Base-by-base conservation (phyloP, 2,329 filamentous ascomycete species). In the Clonostachys rhizophaga region DNA sequence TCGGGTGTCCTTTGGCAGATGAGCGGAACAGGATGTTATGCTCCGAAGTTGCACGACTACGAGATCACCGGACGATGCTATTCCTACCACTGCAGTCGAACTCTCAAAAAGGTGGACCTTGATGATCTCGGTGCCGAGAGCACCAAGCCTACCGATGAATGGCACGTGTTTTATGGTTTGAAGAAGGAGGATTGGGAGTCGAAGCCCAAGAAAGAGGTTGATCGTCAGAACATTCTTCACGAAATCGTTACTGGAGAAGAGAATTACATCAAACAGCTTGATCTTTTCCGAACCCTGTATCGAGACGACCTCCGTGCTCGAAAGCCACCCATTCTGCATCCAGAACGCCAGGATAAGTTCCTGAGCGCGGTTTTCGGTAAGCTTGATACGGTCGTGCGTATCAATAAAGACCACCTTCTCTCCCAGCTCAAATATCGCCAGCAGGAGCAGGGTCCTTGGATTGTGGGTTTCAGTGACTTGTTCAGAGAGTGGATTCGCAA, bases 401-500 rank as follows among this genome's bases (percentile, higher is more conserved):
- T 91, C 56, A 97, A 97, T 66, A 94, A 95, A 64, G 91, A 96
- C 52, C 86, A 94, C 63, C 78, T 99, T 17, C 72, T 99, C 20
- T 87, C 92, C 3, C 92, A 96, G 64, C 79, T 99, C 57, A 97
- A 97, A 61, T 99, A 97, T 63, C 84, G 94, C 24, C 94, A 99
- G 64, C 88, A 94, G 59, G 94, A 97, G 62, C 92, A 99, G 69
- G 94, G 94, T 0, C 94, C 94, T 0, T 99, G 91, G 84, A 86
- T 99, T 49, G 76, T 81, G 12, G 94, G 94, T 4, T 96, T 96
- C 68, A 96, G 91, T 62, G 94, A 97, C 60, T 89, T 99, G 44
- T 97, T 99, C 74, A 79, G 94, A 49, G 94, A 99, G 69, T 99
- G 94, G 94, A 96, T 97, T 52, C 83, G 94, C 52, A 97, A 96